Percentiles rank a stretch among this genome's conserved stretches.
phyloP scores from a whole-genome alignment of 805 yeast species.

The Wickerhamomyces sydowiorum region DNA sequence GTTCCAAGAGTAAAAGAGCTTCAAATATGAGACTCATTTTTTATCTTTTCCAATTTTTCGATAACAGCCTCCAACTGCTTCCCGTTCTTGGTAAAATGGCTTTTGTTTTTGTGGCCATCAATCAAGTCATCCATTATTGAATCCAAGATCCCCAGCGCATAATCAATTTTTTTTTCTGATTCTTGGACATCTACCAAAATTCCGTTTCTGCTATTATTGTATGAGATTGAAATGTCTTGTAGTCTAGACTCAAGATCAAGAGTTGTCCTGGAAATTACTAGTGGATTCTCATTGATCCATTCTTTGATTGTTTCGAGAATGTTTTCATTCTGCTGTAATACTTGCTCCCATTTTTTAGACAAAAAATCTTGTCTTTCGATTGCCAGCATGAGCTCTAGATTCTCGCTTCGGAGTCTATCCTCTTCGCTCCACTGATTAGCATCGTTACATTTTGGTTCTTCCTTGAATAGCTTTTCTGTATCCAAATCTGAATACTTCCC shows the following conservation, averaged over 20 bases:
- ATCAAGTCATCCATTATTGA: background rate
- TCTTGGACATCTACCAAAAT: background rate
- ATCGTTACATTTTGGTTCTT: background rate
- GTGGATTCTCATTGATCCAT: background rate
- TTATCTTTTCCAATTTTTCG: background rate
- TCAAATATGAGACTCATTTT: too few species aligned
- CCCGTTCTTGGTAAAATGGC: background rate
- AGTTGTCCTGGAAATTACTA: background rate
- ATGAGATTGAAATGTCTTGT: background rate
- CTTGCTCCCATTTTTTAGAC: background rate
- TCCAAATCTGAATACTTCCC: background rate
- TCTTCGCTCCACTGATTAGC: background rate
- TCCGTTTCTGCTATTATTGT: background rate
- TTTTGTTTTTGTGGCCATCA: too few species aligned
- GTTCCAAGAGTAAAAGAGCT: too few species aligned
- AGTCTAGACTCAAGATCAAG: background rate
- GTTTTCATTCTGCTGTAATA: background rate
- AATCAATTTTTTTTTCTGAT: background rate
- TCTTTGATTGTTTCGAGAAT: background rate
- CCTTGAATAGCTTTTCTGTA: background rate
- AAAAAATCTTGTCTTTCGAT: background rate
- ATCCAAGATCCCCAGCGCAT: background rate
- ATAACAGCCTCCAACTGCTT: background rate
- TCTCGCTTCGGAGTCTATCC: background rate
- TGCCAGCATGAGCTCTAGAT: background rate